phyloP scores from a whole-genome alignment of 306 rosid genomes.

The Ceratonia siliqua region DNA sequence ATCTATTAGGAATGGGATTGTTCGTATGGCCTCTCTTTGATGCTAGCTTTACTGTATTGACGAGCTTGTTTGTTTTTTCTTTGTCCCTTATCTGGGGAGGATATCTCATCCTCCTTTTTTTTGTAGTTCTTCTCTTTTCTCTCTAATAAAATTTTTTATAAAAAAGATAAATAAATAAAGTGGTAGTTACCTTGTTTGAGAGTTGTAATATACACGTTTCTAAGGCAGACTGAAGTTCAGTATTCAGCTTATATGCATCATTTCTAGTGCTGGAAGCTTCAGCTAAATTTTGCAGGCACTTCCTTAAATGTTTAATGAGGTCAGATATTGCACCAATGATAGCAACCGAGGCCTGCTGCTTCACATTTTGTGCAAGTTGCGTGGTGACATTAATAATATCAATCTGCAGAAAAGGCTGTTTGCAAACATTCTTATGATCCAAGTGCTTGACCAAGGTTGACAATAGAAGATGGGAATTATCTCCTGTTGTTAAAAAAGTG shows the following conservation, averaged over 20 bases:
- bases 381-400: constrained; percentile 62
- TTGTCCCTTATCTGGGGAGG: neutral
- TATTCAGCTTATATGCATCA: constrained; percentile 48
- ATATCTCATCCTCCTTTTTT: neutral
- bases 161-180: constrained; percentile 22
- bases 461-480: constrained; percentile 71
- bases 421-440: constrained; percentile 89
- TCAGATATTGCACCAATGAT: constrained; percentile 74
- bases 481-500: constrained; percentile 61
- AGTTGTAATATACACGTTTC: constrained; percentile 75
- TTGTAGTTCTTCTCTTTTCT: neutral
- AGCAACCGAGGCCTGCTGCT: constrained; percentile 66
- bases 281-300: constrained; percentile 64
- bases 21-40: neutral
- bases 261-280: constrained; percentile 53
- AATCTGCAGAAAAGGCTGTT: constrained; percentile 66
- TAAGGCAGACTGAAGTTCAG: constrained; percentile 68
- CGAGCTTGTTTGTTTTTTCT: neutral
- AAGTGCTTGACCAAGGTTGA: constrained; percentile 90
- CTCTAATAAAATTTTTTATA: neutral
- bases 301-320: constrained; percentile 79
- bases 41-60: neutral
- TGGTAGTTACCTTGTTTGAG: constrained; percentile 63
- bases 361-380: constrained; percentile 68
- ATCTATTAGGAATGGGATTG: too few species aligned